Percentiles rank a stretch among this genome's conserved stretches.
Conservation (phyloP, 805 yeast species). For the Kodamaea hsintzibuensis region DNA sequence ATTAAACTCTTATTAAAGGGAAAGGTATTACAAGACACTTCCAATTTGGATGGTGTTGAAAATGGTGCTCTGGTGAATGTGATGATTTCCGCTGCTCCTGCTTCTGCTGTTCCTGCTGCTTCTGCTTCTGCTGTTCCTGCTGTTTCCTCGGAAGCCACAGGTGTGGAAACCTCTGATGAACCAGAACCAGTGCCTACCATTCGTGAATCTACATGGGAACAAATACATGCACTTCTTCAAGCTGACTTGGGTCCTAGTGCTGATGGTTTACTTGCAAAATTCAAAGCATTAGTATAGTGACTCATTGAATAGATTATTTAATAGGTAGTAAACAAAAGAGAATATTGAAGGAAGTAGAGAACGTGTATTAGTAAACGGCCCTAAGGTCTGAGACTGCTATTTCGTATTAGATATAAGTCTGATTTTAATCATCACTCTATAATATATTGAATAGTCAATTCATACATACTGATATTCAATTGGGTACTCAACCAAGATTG, state of each 20-base stretch:
- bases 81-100: conserved; percentile 6
- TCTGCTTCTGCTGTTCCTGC: conserved; percentile 2
- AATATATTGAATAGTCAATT: too few species aligned
- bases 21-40: conserved; percentile 58
- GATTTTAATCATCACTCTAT: too few species aligned
- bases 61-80: conserved; percentile 8
- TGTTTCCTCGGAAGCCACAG: neutral
- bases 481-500: too few species aligned
- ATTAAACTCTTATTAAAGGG: conserved; percentile 60
- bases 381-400: too few species aligned
- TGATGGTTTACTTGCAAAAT: conserved; percentile 15
- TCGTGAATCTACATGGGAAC: conserved; percentile 19
- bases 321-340: neutral
- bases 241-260: conserved; percentile 23
- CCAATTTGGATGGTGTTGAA: conserved; percentile 29
- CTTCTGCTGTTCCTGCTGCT: conserved; percentile 1
- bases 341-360: neutral
- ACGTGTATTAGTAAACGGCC: too few species aligned
- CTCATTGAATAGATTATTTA: too few species aligned
- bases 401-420: too few species aligned
- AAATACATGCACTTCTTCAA: conserved; percentile 18
- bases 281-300: conserved; percentile 9
- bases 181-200: conserved; percentile 12
- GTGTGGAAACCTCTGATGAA: conserved; percentile 7
- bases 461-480: too few species aligned